Base-by-base conservation (phyloP, 2,329 filamentous ascomycete genomes). In the Ophiocordyceps unilateralis region DNA sequence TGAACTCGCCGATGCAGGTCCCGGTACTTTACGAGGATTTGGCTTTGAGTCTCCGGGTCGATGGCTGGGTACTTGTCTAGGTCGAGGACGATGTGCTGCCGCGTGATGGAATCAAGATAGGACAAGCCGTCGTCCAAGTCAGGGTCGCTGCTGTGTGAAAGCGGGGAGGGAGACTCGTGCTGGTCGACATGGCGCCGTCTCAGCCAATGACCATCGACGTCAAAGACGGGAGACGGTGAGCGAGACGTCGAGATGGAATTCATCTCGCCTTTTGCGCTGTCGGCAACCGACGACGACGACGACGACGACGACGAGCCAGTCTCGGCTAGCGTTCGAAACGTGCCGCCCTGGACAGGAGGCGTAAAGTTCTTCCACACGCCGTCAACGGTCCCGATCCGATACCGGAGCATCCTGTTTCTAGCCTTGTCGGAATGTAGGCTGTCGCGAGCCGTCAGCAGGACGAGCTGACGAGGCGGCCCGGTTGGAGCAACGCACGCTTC, bases 321-420 rank as follows among this genome's bases (percentile, higher is more conserved):
- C 22, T 63, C 56, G 40, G 49, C 49, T 15, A 57, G 53, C 20
- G 64, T 61, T 49, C 80, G 73, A 60, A 88, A 93, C 45, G 71
- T 70, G 37, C 89, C 89, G 45, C 87, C 88, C 60, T 96, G 89
- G 42, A 96, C 89, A 1, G 91, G 89, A 5, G 91, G 88, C 7
- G 83, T 55, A 56, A 95, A 93, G 60, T 95, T 95, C 47, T 67
- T 66, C 91, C 91, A 98, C 47, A 66, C 68, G 24, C 85, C 84
- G 55, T 91, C 74, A 45, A 93, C 76, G 48, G 71, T 74, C 39
- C 91, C 91, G 53, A 96, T 86, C 49, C 84, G 78, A 58, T 88
- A 96, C 48, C 74, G 75, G 46, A 75, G 63, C 85, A 95, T 95
- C 52, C 76, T 75, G 45, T 76, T 61, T 52, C 76, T 76, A 15